Evolutionary conservation across 352 stramenopile genomes (phyloP).

Genomic region (Pythium dissimile): DNA sequence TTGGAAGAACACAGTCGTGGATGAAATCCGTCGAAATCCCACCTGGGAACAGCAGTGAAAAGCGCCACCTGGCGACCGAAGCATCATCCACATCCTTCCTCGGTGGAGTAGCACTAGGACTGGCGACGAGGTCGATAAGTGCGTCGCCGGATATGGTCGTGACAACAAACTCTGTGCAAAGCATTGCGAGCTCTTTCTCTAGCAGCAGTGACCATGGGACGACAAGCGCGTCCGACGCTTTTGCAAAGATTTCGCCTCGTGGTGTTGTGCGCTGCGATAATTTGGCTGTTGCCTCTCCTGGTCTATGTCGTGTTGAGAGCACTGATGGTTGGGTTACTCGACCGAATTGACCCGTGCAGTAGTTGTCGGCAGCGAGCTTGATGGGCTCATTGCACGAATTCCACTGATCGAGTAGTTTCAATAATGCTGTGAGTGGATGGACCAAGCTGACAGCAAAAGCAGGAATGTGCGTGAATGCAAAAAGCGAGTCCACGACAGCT

Average conservation of each 20-base stretch:
- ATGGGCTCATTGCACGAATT: slow-evolving; percentile 5
- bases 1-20: background rate
- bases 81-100: background rate
- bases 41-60: slow-evolving; percentile 14
- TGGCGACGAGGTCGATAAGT: background rate
- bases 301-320: background rate
- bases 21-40: slow-evolving; percentile 8
- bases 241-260: background rate
- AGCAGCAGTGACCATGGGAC: slow-evolving; percentile 17
- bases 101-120: background rate
- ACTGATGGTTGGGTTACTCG: background rate
- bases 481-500: slow-evolving; percentile 4
- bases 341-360: background rate
- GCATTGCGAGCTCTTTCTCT: slow-evolving; percentile 22
- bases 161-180: slow-evolving; percentile 13
- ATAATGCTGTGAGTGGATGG: background rate
- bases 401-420: slow-evolving; percentile 14
- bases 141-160: slow-evolving; percentile 13
- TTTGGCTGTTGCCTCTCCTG: background rate
- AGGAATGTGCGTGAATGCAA: slow-evolving; percentile 8
- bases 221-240: background rate
- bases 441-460: slow-evolving; percentile 17
- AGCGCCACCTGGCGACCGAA: background rate
- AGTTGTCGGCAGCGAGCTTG: background rate
- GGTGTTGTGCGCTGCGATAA: background rate